Conservation (phyloP, 768 basidiomycete species). For the Podaxis pistillaris region DNA sequence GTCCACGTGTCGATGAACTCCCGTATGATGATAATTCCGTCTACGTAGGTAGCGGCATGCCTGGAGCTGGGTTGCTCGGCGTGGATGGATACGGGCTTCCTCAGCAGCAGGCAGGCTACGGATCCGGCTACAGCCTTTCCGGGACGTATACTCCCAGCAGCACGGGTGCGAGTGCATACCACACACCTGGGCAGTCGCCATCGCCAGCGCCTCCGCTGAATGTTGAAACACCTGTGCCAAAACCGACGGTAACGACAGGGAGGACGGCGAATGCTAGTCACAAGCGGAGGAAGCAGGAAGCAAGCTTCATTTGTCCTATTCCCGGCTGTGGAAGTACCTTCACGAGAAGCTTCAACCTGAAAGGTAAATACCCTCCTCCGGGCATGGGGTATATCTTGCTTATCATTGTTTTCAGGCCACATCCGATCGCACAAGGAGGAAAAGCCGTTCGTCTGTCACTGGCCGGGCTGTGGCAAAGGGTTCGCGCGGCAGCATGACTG, state of each 20-base stretch:
- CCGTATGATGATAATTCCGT: slow-evolving; percentile 24
- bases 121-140: slow-evolving; percentile 15
- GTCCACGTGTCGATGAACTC: slow-evolving; percentile 51
- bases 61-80: slow-evolving; percentile 7
- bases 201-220: slow-evolving; percentile 8
- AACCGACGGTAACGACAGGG: slow-evolving; percentile 87
- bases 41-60: slow-evolving; percentile 1
- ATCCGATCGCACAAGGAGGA: slow-evolving; percentile 93
- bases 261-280: slow-evolving; percentile 87
- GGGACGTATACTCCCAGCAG: slow-evolving; percentile 15
- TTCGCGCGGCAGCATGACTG: slow-evolving; percentile 96
- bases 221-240: slow-evolving; percentile 34
- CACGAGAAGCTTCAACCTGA: slow-evolving; percentile 90
- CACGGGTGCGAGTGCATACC: slow-evolving; percentile 12
- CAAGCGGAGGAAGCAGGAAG: slow-evolving; percentile 83
- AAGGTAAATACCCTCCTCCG: slow-evolving; percentile 49
- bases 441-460: slow-evolving; percentile 92
- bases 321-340: slow-evolving; percentile 86
- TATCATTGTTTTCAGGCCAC: slow-evolving; percentile 54
- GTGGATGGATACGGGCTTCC: slow-evolving; percentile 7
- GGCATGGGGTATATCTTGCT: not conserved
- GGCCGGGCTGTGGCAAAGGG: slow-evolving; percentile 93
- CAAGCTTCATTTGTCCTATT: slow-evolving; percentile 80
- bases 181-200: slow-evolving; percentile 13
- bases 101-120: slow-evolving; percentile 8